Evolutionary conservation across 352 stramenopile species (phyloP).

Genomic region (Globisporangium mamillatum): DNA sequence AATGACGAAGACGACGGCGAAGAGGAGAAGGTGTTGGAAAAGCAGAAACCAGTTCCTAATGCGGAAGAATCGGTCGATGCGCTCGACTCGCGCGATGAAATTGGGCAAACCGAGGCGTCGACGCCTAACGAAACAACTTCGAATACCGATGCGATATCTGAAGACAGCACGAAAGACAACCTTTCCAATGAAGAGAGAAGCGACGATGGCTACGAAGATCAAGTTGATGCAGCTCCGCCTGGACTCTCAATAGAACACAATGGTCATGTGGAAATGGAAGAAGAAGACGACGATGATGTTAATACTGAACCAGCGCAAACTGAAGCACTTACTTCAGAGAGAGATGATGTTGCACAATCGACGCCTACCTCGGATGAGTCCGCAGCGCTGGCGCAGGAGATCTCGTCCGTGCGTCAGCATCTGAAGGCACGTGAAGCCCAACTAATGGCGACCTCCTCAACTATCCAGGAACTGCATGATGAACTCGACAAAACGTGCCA

Average conservation of each 20-base stretch:
- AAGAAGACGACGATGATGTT: neutral
- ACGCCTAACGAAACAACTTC: neutral
- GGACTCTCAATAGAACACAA: neutral
- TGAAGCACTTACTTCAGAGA: neutral
- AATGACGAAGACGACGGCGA: conserved; percentile 9
- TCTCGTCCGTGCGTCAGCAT: conserved; percentile 32
- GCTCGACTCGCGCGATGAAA: neutral
- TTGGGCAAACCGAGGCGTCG: neutral
- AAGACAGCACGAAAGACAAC: neutral
- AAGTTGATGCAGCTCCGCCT: neutral
- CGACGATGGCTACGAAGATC: neutral
- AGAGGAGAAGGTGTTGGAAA: neutral
- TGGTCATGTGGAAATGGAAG: neutral
- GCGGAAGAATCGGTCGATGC: neutral
- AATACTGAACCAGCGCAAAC: neutral
- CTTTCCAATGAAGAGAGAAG: neutral
- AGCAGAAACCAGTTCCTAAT: neutral
- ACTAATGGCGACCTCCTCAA: conserved; percentile 54
- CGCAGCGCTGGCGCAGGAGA: conserved; percentile 5
- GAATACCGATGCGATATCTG: neutral
- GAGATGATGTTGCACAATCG: neutral
- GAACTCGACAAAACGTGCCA: conserved; percentile 74
- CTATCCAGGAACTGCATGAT: conserved; percentile 69
- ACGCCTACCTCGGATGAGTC: neutral
- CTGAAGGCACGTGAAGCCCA: conserved; percentile 61